phyloP scores from a whole-genome alignment of 306 rosid species.

The Inga laurina region DNA sequence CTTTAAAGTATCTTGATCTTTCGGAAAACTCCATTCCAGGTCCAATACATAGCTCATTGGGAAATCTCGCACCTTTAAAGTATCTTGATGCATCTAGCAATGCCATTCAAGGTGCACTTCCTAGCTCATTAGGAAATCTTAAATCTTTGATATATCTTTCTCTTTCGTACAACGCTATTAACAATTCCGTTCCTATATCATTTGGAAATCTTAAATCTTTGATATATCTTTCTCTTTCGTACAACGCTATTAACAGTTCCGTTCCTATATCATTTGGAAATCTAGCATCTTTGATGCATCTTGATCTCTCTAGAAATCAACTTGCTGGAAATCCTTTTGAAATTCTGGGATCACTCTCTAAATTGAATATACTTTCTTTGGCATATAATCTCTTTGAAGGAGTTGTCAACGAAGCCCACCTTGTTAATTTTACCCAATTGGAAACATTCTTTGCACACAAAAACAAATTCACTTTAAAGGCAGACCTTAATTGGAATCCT shows the following conservation, averaged over 20 bases:
- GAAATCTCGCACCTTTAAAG: not conserved
- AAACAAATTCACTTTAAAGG: slow-evolving; percentile 12
- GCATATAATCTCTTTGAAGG: not conserved
- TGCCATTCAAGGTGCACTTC: not conserved
- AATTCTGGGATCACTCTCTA: not conserved
- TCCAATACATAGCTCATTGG: not conserved
- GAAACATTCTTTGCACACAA: rapidly evolving
- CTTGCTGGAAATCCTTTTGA: not conserved
- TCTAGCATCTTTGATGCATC: not conserved
- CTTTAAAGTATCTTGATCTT: not conserved
- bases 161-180: too few species aligned
- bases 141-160: too few species aligned
- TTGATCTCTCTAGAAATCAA: not conserved
- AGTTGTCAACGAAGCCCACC: slow-evolving; percentile 21
- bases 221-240: not conserved
- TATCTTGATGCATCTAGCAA: not conserved
- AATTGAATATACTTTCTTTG: not conserved
- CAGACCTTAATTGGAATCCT: slow-evolving; percentile 20
- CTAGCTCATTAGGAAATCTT: not conserved
- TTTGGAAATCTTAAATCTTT: not conserved
- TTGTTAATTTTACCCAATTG: slow-evolving; percentile 3
- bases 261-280: slow-evolving; percentile 27
- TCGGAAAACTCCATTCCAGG: not conserved
- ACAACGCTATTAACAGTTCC: not conserved
- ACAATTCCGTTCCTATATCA: too few species aligned